Percentiles rank a stretch among this genome's conserved stretches.
Evolutionary conservation across 495 filamentous ascomycete species (phyloP).

Genomic region (Sporormia fimetaria): DNA sequence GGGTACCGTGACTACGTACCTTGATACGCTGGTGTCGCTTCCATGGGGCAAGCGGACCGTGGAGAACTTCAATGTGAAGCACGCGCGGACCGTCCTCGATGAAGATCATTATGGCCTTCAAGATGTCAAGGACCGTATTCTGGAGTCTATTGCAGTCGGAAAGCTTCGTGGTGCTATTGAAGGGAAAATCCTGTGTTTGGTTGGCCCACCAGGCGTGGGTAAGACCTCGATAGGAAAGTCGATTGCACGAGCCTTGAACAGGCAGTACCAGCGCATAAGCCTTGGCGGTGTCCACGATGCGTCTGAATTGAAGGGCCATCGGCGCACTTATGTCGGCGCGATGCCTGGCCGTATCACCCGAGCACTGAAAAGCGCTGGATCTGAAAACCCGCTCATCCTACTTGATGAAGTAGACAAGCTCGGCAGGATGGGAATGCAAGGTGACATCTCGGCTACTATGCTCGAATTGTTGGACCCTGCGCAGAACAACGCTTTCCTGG

Average conservation of each 20-base stretch:
- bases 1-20: conserved; percentile 98
- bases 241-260: conserved; percentile 84
- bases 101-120: conserved; percentile 97
- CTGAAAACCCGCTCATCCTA: conserved; percentile 90
- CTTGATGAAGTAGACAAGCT: conserved; percentile 99
- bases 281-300: conserved; percentile 96
- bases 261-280: conserved; percentile 96
- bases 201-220: conserved; percentile 90
- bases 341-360: conserved; percentile 95
- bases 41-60: conserved; percentile 94
- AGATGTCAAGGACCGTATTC: conserved; percentile 96
- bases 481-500: conserved; percentile 93
- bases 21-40: conserved; percentile 97
- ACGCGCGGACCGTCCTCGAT: conserved; percentile 83
- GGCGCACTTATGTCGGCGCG: conserved; percentile 93
- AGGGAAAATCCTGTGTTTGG: conserved; percentile 96
- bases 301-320: conserved; percentile 98
- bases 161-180: conserved; percentile 96
- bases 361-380: conserved; percentile 97
- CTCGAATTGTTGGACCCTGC: conserved; percentile 93
- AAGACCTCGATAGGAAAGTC: conserved; percentile 99
- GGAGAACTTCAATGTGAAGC: conserved; percentile 89
- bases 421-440: conserved; percentile 82
- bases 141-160: conserved; percentile 97
- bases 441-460: conserved; percentile 89